Evolutionary conservation across 2,329 filamentous ascomycete genomes (phyloP).

Genomic region (Raffaelea albimanens): DNA sequence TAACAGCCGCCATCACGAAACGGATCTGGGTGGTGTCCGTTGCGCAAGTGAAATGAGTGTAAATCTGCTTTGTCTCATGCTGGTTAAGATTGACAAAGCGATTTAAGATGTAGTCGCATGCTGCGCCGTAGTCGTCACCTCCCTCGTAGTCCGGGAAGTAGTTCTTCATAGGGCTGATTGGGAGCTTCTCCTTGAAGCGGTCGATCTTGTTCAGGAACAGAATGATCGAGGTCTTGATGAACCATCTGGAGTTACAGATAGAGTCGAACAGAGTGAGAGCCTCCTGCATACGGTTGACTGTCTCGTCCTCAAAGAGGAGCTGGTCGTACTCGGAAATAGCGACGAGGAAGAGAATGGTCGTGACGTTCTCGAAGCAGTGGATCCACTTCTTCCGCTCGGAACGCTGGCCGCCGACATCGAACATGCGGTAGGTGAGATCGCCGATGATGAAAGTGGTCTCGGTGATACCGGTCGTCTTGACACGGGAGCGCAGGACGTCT

Average conservation of each 20-base stretch:
- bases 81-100: conserved; percentile 97
- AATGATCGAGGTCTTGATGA: conserved; percentile 83
- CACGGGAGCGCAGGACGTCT: conserved; percentile 89
- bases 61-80: conserved; percentile 99
- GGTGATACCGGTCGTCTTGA: conserved; percentile 96
- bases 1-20: conserved; percentile 99
- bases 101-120: conserved; percentile 98
- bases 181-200: conserved; percentile 78
- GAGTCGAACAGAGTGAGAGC: conserved; percentile 80
- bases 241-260: conserved; percentile 83
- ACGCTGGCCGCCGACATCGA: conserved; percentile 90
- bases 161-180: conserved; percentile 74
- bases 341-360: conserved; percentile 90
- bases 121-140: conserved; percentile 87
- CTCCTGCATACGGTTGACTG: conserved; percentile 90
- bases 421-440: conserved; percentile 92
- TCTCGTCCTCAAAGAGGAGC: conserved; percentile 91
- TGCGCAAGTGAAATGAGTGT: conserved; percentile 98
- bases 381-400: conserved; percentile 99
- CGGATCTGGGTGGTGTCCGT: conserved; percentile 98
- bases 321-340: conserved; percentile 97
- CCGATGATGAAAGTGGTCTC: conserved; percentile 95
- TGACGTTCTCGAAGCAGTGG: conserved; percentile 97
- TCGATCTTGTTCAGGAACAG: conserved; percentile 88
- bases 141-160: conserved; percentile 91